Evolutionary conservation across 78 protist genomes (phyloP).

Genomic region (Dictyostelium intermedium): DNA sequence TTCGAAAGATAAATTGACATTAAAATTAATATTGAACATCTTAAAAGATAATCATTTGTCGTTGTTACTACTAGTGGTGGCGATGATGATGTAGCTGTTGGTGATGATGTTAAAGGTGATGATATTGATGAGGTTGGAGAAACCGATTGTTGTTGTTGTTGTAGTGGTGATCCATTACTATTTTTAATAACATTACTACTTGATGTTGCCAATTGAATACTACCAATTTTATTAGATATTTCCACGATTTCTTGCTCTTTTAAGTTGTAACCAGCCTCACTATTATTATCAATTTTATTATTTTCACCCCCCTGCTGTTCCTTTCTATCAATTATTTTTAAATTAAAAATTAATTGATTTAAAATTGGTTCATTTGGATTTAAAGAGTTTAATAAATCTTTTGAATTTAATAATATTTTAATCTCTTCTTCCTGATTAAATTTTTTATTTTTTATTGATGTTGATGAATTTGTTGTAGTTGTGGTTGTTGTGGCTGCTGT

Average conservation of each 20-base stretch:
- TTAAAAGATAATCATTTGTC: not conserved
- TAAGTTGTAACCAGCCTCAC: not conserved
- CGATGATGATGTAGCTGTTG: not conserved
- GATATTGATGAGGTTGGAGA: not conserved
- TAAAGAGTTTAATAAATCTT: slow-evolving; percentile 2
- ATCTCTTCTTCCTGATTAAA: not conserved
- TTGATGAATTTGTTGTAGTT: not conserved
- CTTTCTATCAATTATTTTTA: not conserved
- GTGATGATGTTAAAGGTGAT: not conserved
- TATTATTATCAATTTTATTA: not conserved
- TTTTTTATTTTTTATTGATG: not conserved
- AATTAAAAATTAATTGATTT: not conserved
- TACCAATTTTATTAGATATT: not conserved
- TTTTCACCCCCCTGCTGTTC: not conserved
- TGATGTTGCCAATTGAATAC: not conserved
- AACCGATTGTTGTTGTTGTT: not conserved
- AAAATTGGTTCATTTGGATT: not conserved
- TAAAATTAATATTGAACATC: not conserved
- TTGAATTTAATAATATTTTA: not conserved
- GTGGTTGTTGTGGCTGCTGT: not conserved
- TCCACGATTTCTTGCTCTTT: not conserved
- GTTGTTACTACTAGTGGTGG: not conserved
- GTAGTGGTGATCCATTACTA: not conserved
- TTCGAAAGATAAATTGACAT: slow-evolving; percentile 25
- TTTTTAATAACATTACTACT: not conserved